phyloP scores from a whole-genome alignment of 2,329 filamentous ascomycete species.

The Thelonectria rubi region DNA sequence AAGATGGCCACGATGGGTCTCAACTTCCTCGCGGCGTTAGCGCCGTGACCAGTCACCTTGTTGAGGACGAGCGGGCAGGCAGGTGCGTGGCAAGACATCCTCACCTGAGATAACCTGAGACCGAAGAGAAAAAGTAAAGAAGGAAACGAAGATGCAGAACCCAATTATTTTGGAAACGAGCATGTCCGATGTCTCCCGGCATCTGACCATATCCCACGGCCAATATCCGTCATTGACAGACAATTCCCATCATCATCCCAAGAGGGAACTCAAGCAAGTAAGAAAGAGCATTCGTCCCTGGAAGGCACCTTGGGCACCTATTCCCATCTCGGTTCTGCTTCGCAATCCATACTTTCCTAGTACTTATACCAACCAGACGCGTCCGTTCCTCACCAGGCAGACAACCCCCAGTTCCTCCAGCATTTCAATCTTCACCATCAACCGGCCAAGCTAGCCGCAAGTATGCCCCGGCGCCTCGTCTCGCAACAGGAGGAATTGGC shows the following conservation, averaged over 20 bases:
- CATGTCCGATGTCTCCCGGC: not conserved
- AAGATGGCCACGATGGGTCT: not conserved
- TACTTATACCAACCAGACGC: not conserved
- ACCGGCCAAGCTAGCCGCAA: conserved; percentile 24
- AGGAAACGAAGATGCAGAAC: not conserved
- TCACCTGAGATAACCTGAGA: not conserved
- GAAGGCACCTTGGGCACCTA: not conserved
- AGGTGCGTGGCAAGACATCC: not conserved
- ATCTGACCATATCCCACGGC: not conserved
- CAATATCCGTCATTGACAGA: not conserved
- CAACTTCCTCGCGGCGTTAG: conserved; percentile 3
- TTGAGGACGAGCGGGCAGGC: not conserved
- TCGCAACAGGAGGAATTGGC: conserved; percentile 21
- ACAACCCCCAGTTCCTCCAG: not conserved
- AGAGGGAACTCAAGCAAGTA: not conserved
- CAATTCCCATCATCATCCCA: not conserved
- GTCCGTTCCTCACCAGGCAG: conserved; percentile 1
- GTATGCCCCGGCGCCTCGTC: conserved; percentile 18
- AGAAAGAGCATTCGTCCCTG: not conserved
- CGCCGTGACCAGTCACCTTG: conserved; percentile 29
- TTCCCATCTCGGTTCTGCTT: not conserved
- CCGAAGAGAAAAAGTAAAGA: not conserved
- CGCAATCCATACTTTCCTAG: too few relatives aligned
- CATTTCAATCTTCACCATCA: conserved; percentile 28
- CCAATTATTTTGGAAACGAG: not conserved